These are phyloP conservation scores for Agapanthus africanus DNA, from an alignment of 106 monocot genomes.

Conservation along the genomic window DNA sequence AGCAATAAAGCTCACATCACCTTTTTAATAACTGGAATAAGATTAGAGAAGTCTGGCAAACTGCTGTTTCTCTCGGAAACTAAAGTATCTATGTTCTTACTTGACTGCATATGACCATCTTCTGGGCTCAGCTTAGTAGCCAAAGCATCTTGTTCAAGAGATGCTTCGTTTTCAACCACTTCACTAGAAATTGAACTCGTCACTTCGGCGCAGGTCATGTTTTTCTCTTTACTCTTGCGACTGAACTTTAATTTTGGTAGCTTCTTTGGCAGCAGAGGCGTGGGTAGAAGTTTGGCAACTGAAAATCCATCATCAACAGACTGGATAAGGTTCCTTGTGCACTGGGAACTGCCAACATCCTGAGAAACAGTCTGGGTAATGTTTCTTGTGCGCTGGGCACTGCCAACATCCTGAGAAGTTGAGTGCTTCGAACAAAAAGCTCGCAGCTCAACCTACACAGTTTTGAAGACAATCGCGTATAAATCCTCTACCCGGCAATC, in stretches of 20 bases:
- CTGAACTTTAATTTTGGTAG: conserved; percentile 43
- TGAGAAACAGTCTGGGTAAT: conserved; percentile 56
- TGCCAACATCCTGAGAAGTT: conserved; percentile 16
- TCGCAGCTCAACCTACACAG: conserved; percentile 77
- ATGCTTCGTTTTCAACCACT: conserved; percentile 18
- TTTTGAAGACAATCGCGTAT: conserved; percentile 6
- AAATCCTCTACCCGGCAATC: background rate
- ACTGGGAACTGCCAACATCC: conserved; percentile 7
- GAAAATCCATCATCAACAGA: conserved; percentile 15
- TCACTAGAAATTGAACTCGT: conserved; percentile 12
- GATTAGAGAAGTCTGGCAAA: conserved; percentile 23
- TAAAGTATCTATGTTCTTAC: conserved; percentile 12
- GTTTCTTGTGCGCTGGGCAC: no score
- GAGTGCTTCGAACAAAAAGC: conserved; percentile 92
- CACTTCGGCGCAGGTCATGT: conserved; percentile 12
- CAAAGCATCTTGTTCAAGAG: conserved; percentile 19
- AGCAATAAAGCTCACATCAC: conserved; percentile 22
- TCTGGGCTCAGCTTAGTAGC: conserved; percentile 1
- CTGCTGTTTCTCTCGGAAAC: conserved; percentile 16
- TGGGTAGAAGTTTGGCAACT: conserved; percentile 9
- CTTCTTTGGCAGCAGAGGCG: conserved; percentile 16
- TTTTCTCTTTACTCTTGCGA: conserved; percentile 47
- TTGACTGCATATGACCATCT: conserved; percentile 10
- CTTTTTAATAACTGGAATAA: conserved; percentile 50
- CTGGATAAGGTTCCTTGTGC: background rate